Conservation (phyloP, 352 stramenopile genomes). For the Pythium vanterpoolii region DNA sequence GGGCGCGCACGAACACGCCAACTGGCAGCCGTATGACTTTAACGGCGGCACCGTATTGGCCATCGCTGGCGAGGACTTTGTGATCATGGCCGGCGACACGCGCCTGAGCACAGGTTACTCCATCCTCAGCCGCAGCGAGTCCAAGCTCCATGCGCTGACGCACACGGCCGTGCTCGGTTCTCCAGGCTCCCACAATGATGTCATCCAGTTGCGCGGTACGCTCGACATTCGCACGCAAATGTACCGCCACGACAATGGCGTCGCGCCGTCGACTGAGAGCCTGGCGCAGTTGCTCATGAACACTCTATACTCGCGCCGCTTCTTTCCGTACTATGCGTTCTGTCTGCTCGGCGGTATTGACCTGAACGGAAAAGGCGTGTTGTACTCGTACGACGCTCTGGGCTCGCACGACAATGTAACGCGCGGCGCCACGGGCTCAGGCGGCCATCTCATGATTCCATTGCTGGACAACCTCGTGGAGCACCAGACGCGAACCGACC, state of each 20-base stretch:
- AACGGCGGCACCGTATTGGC: constrained; percentile 87
- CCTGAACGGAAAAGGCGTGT: constrained; percentile 92
- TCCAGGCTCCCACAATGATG: constrained; percentile 83
- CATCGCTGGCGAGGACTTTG: constrained; percentile 95
- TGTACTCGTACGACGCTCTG: constrained; percentile 99
- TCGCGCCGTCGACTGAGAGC: constrained; percentile 88
- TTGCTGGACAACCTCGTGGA: constrained; percentile 97
- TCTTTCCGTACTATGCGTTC: constrained; percentile 99
- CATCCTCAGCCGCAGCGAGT: constrained; percentile 95
- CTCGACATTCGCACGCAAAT: constrained; percentile 81
- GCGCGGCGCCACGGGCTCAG: constrained; percentile 83
- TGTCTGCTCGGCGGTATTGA: constrained; percentile 97
- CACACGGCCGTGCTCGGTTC: constrained; percentile 67
- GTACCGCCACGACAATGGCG: constrained; percentile 95
- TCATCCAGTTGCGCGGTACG: constrained; percentile 81
- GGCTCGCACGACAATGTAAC: constrained; percentile 86
- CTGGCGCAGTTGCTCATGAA: constrained; percentile 97
- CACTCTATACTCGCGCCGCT: constrained; percentile 97
- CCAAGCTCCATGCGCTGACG: constrained; percentile 85
- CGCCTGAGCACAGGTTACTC: constrained; percentile 96
- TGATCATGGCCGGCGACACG: constrained; percentile 95
- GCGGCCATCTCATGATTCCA: constrained; percentile 97
- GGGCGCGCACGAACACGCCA: constrained; percentile 36
- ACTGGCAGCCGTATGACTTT: constrained; percentile 85
- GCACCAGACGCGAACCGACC: constrained; percentile 88